A percentile compares a stretch with the other conserved stretches of the same genome.
phyloP scores from a whole-genome alignment of 352 stramenopile genomes.

The Globisporangium emineosum region DNA sequence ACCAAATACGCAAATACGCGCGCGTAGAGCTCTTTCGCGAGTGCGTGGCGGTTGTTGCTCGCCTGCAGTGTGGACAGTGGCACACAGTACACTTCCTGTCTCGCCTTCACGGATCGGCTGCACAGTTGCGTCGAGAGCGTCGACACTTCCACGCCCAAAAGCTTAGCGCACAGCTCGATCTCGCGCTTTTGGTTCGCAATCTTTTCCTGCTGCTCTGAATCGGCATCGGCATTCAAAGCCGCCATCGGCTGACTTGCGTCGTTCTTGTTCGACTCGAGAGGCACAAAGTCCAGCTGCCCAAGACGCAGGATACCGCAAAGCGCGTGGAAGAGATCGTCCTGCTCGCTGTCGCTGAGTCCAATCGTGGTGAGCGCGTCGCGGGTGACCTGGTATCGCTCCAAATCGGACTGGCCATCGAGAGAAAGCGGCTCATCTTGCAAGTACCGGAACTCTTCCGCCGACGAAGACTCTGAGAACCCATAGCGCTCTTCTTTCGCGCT shows the following conservation, averaged over 20 bases:
- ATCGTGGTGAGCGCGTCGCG: slow-evolving; percentile 77
- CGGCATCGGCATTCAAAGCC: slow-evolving; percentile 28
- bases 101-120: slow-evolving; percentile 76
- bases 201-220: slow-evolving; percentile 20
- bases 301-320: slow-evolving; percentile 76
- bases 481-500: slow-evolving; percentile 60
- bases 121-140: slow-evolving; percentile 70
- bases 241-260: slow-evolving; percentile 70
- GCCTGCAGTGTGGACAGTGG: slow-evolving; percentile 70
- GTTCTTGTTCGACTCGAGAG: slow-evolving; percentile 70
- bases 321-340: slow-evolving; percentile 69
- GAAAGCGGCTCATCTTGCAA: slow-evolving; percentile 68
- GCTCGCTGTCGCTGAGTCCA: slow-evolving; percentile 61
- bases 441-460: slow-evolving; percentile 62
- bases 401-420: slow-evolving; percentile 65
- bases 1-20: slow-evolving; percentile 96
- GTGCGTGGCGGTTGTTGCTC: slow-evolving; percentile 89
- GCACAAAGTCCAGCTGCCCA: slow-evolving; percentile 81
- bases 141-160: slow-evolving; percentile 66
- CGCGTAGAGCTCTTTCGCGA: slow-evolving; percentile 94
- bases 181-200: slow-evolving; percentile 58
- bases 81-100: slow-evolving; percentile 82
- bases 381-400: slow-evolving; percentile 80
- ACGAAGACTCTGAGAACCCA: slow-evolving; percentile 43
- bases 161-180: slow-evolving; percentile 56